Evolutionary conservation across 768 basidiomycete genomes (phyloP).

Genomic region (Hemileccinum impolitum): DNA sequence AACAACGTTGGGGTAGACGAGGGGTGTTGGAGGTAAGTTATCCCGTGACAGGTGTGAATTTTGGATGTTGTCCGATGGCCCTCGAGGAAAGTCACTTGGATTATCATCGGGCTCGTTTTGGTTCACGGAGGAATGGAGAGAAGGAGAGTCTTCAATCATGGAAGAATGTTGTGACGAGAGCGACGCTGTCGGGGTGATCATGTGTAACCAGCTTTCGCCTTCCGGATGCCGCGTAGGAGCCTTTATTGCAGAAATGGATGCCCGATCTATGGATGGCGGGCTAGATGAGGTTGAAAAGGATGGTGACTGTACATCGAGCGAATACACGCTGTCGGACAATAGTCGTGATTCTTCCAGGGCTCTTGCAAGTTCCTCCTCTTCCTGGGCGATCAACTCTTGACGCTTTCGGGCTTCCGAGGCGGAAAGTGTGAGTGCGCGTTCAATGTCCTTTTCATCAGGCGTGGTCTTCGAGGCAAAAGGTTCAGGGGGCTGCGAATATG

Average conservation of each 20-base stretch:
- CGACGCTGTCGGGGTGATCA: slow-evolving; percentile 28
- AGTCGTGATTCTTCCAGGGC: slow-evolving; percentile 58
- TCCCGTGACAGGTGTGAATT: slow-evolving; percentile 2
- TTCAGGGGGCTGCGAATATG: slow-evolving; percentile 9
- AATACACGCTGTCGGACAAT: slow-evolving; percentile 9
- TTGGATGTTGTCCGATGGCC: slow-evolving; percentile 6
- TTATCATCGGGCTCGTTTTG: slow-evolving; percentile 12
- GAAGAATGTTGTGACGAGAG: slow-evolving; percentile 15
- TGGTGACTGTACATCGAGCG: slow-evolving; percentile 4
- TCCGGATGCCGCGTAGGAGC: slow-evolving; percentile 16
- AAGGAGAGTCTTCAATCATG: slow-evolving; percentile 25
- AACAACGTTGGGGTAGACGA: slow-evolving; percentile 25
- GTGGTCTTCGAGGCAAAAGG: slow-evolving; percentile 3
- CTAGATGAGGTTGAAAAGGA: slow-evolving; percentile 7
- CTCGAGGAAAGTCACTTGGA: slow-evolving; percentile 1
- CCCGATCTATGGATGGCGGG: slow-evolving; percentile 11
- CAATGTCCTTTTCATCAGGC: slow-evolving; percentile 45
- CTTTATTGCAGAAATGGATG: slow-evolving; percentile 16
- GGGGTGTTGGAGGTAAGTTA: slow-evolving; percentile 11
- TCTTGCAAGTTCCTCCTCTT: slow-evolving; percentile 64
- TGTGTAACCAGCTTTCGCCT: slow-evolving; percentile 31
- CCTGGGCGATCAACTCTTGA: slow-evolving; percentile 31
- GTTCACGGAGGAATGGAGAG: slow-evolving; percentile 20
- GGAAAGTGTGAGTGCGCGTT: slow-evolving; percentile 46
- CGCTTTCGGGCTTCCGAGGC: slow-evolving; percentile 35